These are phyloP conservation scores for Camillea tinctor DNA, from an alignment of 2,329 filamentous ascomycete genomes.

Conservation along the genomic window DNA sequence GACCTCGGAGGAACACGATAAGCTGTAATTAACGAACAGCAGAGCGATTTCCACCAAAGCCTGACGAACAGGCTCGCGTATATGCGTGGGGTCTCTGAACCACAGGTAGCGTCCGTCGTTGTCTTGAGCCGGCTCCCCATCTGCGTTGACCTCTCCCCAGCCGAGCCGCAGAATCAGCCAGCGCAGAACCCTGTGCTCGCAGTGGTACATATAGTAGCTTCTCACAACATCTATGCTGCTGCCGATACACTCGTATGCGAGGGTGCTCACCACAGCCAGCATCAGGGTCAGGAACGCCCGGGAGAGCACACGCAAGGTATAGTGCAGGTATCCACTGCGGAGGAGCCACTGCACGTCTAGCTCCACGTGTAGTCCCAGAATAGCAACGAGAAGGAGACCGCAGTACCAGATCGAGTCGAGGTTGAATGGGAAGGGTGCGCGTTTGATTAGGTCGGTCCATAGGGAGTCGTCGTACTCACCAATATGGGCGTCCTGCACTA, in stretches of 20 bases:
- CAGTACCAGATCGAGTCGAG: constrained; percentile 18
- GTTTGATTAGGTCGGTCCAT: constrained; percentile 7
- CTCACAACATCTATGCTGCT: constrained; percentile 6
- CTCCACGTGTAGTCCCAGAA: constrained; percentile 14
- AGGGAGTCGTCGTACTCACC: background rate
- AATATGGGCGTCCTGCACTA: background rate
- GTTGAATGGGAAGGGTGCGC: constrained; percentile 20
- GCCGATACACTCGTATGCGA: constrained; percentile 20
- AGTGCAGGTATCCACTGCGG: constrained; percentile 7
- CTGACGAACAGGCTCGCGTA: constrained; percentile 3
- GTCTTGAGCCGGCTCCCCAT: constrained; percentile 6
- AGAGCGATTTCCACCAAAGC: background rate
- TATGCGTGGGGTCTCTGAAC: constrained; percentile 3
- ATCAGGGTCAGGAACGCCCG: constrained; percentile 14
- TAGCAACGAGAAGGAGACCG: constrained; percentile 6
- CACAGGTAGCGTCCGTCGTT: constrained; percentile 7
- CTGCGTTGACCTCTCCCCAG: constrained; percentile 15
- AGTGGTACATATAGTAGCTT: background rate
- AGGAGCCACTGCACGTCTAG: constrained; percentile 14
- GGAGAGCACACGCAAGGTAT: constrained; percentile 12
- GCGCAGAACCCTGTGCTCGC: constrained; percentile 2
- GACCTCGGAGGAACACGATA: background rate
- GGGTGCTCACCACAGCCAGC: constrained; percentile 20
- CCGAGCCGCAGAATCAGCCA: constrained; percentile 5
- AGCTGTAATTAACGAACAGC: constrained; percentile 4